phyloP scores from a whole-genome alignment of 768 basidiomycete species.

The Termitomyces sp. region DNA sequence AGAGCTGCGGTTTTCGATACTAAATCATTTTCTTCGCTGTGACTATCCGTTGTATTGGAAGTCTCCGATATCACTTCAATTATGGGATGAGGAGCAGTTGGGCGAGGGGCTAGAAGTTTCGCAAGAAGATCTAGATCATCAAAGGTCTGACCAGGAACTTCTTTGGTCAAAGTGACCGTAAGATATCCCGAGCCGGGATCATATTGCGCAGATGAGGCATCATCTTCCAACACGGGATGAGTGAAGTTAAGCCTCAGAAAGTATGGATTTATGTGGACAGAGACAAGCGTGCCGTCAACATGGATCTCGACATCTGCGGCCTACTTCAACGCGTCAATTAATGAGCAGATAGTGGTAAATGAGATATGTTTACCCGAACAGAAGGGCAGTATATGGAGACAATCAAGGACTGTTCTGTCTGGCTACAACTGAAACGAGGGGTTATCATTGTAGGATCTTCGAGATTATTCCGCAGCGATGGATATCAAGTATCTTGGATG shows the following conservation, averaged over 20 bases:
- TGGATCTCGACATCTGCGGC: slow-evolving; percentile 79
- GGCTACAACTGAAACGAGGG: slow-evolving; percentile 66
- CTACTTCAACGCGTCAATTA: slow-evolving; percentile 37
- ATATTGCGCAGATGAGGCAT: slow-evolving; percentile 65
- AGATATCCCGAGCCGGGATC: slow-evolving; percentile 77
- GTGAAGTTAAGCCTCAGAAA: slow-evolving; percentile 78
- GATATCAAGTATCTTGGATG: background rate
- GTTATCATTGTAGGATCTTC: slow-evolving; percentile 55
- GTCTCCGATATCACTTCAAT: slow-evolving; percentile 55
- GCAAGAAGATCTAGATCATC: slow-evolving; percentile 75
- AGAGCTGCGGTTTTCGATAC: slow-evolving; percentile 37
- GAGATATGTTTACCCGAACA: slow-evolving; percentile 47
- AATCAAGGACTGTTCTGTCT: slow-evolving; percentile 49
- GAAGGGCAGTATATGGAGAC: slow-evolving; percentile 67
- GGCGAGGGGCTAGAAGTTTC: slow-evolving; percentile 68
- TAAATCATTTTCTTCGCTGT: slow-evolving; percentile 33
- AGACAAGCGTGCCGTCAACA: slow-evolving; percentile 65
- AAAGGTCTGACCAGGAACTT: slow-evolving; percentile 59
- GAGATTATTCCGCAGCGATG: background rate
- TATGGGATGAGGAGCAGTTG: slow-evolving; percentile 25
- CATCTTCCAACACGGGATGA: slow-evolving; percentile 60
- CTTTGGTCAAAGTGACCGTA: slow-evolving; percentile 69
- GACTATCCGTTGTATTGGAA: background rate
- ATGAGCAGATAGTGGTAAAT: slow-evolving; percentile 5
- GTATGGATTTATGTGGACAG: slow-evolving; percentile 78